Base-by-base conservation (phyloP, 371 early-diverging fungal genomes). In the Mortierella sp. region DNA sequence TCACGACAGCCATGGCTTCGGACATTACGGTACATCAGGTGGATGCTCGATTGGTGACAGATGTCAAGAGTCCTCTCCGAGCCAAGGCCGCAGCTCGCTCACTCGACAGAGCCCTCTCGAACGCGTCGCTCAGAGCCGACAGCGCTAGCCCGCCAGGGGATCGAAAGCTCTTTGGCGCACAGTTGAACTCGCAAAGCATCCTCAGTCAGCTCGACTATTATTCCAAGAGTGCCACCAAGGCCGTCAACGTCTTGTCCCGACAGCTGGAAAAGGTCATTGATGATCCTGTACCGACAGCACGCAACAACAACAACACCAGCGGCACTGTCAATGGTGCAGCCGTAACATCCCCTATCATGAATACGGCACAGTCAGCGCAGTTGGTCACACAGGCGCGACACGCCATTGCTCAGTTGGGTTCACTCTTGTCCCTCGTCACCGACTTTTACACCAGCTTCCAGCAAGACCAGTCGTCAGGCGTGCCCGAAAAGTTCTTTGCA, bases 1-100 rank as follows among this genome's bases (percentile, higher is more conserved):
- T 93, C 22, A 81, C 79, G 4, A 85, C 85, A 22, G 94, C 94
- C 0, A 90, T 92, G 61, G 87, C 88, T 8, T 79, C 81, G 14
- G 86, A 85, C 3, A 80, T 96, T 16, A 82, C 67, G 19, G 68
- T 89, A 27, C 81, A 82, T 39, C 81, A 84, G n/a, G 81, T 76
- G 43, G 86, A 84, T 24, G 85, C 85, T 28, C 78, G 63, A 65
- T 46, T 77, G 34, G 63, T 78, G n/a, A 57, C 60, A 8, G 62
- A 67, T 39, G 29, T 67, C 8, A 64, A 57, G 28, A 64, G 37
- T 40, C 39, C 61, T 1, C 16, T 46, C 12, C 60, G 52, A 17
- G 19, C 57, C 12, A 56, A 39, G 21, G 10, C 25, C 14, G 40
- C 39, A 2, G 71, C 28, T 27, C 50, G 65, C 7, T 68, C 67